These are phyloP conservation scores for Zelopaecilomyces penicillatus DNA, from an alignment of 2,329 filamentous ascomycete species.

Conservation along the genomic window DNA sequence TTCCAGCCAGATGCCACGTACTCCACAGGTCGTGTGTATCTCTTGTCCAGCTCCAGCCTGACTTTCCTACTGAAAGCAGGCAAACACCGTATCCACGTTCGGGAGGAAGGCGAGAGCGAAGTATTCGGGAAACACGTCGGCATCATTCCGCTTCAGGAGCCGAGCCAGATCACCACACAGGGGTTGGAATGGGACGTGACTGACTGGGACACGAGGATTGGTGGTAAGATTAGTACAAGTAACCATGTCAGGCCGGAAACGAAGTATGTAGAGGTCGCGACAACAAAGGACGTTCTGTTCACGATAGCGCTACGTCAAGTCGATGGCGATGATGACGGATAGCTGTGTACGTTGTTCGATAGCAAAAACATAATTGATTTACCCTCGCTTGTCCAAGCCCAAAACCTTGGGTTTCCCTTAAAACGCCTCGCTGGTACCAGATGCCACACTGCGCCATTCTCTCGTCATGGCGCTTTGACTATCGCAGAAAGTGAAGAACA, in stretches of 20 bases:
- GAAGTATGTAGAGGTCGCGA: slow-evolving; percentile 53
- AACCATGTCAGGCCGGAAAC: slow-evolving; percentile 60
- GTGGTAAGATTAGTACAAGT: slow-evolving; percentile 67
- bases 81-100: slow-evolving; percentile 58
- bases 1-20: slow-evolving; percentile 46
- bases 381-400: slow-evolving; percentile 1
- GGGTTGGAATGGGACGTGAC: slow-evolving; percentile 89
- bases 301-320: slow-evolving; percentile 54
- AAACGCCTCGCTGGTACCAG: slow-evolving; percentile 1
- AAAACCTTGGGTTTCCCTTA: slow-evolving; percentile 6
- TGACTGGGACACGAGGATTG: slow-evolving; percentile 71
- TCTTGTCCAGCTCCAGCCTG: slow-evolving; percentile 73
- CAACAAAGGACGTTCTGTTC: slow-evolving; percentile 60
- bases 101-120: slow-evolving; percentile 36
- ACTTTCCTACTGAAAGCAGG: slow-evolving; percentile 71
- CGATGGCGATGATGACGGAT: slow-evolving; percentile 26
- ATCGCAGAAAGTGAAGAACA: slow-evolving; percentile 72
- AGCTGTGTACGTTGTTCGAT: slow-evolving; percentile 3
- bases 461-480: slow-evolving; percentile 1
- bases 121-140: slow-evolving; percentile 73
- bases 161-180: slow-evolving; percentile 65
- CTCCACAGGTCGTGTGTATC: slow-evolving; percentile 54
- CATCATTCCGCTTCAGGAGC: slow-evolving; percentile 75
- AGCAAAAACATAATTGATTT: not conserved
- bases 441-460: slow-evolving; percentile 11